Conservation (phyloP, 129 eudicot species). For the Oenanthe sinensis region DNA sequence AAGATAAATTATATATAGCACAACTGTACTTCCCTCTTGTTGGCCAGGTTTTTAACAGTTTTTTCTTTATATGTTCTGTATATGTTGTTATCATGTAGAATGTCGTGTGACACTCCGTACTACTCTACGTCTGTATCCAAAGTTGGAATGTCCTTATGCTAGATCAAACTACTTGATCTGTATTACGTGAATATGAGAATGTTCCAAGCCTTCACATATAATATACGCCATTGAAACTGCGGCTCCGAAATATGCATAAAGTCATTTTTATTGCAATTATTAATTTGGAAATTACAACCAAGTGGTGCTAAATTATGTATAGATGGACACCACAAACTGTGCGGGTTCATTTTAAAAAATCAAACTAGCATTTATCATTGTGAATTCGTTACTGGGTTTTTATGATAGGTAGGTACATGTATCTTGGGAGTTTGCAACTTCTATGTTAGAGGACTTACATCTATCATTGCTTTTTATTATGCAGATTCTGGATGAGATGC, state of each 20-base stretch:
- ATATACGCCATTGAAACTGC: neutral
- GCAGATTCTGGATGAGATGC: conserved; percentile 99
- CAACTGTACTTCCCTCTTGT: conserved; percentile 92
- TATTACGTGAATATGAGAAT: too few species aligned
- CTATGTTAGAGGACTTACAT: neutral
- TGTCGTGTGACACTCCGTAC: neutral
- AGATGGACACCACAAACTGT: neutral
- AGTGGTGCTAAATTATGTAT: neutral
- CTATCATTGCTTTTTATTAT: neutral
- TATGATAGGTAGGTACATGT: neutral
- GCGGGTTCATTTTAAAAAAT: neutral
- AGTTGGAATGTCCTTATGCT: neutral
- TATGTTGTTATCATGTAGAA: neutral
- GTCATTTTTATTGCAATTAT: neutral
- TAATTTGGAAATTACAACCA: neutral
- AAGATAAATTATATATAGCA: conserved; percentile 92
- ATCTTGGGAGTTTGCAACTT: neutral
- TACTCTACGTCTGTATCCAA: neutral
- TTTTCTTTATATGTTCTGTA: neutral
- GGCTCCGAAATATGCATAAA: neutral
- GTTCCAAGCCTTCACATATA: neutral
- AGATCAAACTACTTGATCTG: neutral
- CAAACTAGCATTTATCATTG: neutral
- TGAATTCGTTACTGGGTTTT: neutral
- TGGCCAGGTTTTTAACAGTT: conserved; percentile 62